phyloP scores from a whole-genome alignment of 192 early-diverging fungal genomes.

The Coemansia sp. region DNA sequence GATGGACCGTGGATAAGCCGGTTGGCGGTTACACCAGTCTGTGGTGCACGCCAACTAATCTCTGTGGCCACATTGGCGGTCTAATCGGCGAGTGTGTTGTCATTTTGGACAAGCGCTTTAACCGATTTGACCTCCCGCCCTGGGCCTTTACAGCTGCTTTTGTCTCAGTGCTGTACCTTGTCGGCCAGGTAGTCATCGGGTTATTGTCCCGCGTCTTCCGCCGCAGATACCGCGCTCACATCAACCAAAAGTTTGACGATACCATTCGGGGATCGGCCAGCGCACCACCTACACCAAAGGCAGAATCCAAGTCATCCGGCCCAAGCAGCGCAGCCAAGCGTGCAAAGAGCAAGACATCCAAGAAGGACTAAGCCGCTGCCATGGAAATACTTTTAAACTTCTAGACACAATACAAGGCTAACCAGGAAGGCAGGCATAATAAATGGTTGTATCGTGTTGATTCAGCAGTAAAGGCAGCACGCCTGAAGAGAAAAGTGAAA shows the following conservation, averaged over 20 bases:
- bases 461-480: neutral
- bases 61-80: slow-evolving; percentile 52
- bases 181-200: slow-evolving; percentile 37
- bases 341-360: slow-evolving; percentile 25
- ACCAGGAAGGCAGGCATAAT: neutral
- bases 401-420: no score
- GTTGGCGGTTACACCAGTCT: slow-evolving; percentile 36
- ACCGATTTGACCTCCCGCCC: slow-evolving; percentile 42
- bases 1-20: slow-evolving; percentile 30
- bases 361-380: slow-evolving; percentile 14
- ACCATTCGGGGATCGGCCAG: neutral
- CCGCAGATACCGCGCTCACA: slow-evolving; percentile 21
- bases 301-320: slow-evolving; percentile 12
- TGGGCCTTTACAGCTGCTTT: slow-evolving; percentile 51
- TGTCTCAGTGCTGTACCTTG: slow-evolving; percentile 35
- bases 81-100: slow-evolving; percentile 42
- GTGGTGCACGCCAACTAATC: slow-evolving; percentile 49
- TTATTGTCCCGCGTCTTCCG: slow-evolving; percentile 18
- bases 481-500: neutral
- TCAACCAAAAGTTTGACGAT: slow-evolving; percentile 18
- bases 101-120: slow-evolving; percentile 25
- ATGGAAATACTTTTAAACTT: neutral
- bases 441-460: neutral
- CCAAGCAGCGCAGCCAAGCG: slow-evolving; percentile 33
- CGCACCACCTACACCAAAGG: slow-evolving; percentile 7